Evolutionary conservation across 495 filamentous ascomycete species (phyloP).

Genomic region (Physcia stellaris): DNA sequence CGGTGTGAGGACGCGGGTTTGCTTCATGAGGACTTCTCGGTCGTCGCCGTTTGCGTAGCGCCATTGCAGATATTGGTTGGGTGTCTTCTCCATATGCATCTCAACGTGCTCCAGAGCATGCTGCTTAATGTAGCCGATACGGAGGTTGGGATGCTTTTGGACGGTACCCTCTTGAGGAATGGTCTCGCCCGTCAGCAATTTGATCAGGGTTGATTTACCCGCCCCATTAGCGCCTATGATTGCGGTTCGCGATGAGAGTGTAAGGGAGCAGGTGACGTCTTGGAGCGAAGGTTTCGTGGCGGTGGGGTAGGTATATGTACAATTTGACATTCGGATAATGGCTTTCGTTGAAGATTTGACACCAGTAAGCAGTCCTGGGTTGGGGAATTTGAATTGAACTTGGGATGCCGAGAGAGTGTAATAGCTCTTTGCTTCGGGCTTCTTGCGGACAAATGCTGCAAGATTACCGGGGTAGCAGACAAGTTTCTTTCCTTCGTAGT

Average conservation of each 20-base stretch:
- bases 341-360: conserved; percentile 88
- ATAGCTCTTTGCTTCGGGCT: conserved; percentile 96
- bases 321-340: conserved; percentile 89
- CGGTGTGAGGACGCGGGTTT: conserved; percentile 78
- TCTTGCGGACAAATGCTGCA: conserved; percentile 76
- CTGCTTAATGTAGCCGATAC: conserved; percentile 99
- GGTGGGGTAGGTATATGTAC: conserved; percentile 80
- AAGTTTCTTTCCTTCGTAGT: conserved; percentile 97
- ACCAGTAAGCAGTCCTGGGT: conserved; percentile 84
- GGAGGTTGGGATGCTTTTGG: conserved; percentile 96
- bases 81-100: conserved; percentile 98
- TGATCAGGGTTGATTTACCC: conserved; percentile 96
- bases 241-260: conserved; percentile 82
- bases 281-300: conserved; percentile 72
- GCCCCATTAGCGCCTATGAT: conserved; percentile 97
- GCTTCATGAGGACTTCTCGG: conserved; percentile 93
- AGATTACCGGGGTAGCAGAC: conserved; percentile 92
- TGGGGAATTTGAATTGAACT: conserved; percentile 94
- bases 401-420: conserved; percentile 88
- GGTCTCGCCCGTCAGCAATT: conserved; percentile 89
- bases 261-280: conserved; percentile 73
- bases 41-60: conserved; percentile 95
- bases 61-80: conserved; percentile 98
- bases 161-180: conserved; percentile 80
- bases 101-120: conserved; percentile 98